Base-by-base conservation (phyloP, 257 asterid species). In the Echium plantagineum region DNA sequence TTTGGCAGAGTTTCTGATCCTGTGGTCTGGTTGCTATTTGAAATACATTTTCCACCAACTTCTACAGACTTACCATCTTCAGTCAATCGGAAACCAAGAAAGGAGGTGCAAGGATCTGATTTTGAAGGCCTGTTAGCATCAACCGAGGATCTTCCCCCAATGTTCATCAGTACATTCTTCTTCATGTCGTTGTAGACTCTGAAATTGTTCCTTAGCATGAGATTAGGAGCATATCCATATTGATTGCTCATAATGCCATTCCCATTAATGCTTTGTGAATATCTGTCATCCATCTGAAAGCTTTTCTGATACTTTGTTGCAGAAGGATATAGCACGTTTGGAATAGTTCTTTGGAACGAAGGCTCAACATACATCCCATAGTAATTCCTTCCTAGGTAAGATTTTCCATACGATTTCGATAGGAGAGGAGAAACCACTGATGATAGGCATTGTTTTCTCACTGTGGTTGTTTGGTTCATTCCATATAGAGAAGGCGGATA, bases 51-150 rank as follows among this genome's bases (percentile, higher is more conserved):
- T 17, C 66, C 68, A 12, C 90, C 83, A 63, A 67, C 77, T 32
- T 67, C 67, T 4, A 87, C 66, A 0, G 76, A 72, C 62, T 66
- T 84, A 19, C 85, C 83, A 64, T 75, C 78, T 32, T 62, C 67
- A 18, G 81, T 59, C 30, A 84, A 51, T 65, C 83, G 78, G 52
- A 77, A 76, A 15, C 95, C 94, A 9, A 80, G 71, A 47, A 78
- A 87, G 17, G 52, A 73, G 24, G 68, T 21, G 26, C 55, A 21
- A 17, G 22, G 38, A 21, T 63, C 31, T 7, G 55, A 3, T 19
- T 10, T 16, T 3, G 55, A 30, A 7, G 71, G 42, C 20, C 17
- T 52, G 38, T 58, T 22, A n/a, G 18, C 24, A 12, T 32, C 57
- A 16, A 21, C 19, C 0, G 73, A 63, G 53, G 74, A 56, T 15